Conservation (phyloP, 2,329 filamentous ascomycete genomes). For the Alternaria postmessia region DNA sequence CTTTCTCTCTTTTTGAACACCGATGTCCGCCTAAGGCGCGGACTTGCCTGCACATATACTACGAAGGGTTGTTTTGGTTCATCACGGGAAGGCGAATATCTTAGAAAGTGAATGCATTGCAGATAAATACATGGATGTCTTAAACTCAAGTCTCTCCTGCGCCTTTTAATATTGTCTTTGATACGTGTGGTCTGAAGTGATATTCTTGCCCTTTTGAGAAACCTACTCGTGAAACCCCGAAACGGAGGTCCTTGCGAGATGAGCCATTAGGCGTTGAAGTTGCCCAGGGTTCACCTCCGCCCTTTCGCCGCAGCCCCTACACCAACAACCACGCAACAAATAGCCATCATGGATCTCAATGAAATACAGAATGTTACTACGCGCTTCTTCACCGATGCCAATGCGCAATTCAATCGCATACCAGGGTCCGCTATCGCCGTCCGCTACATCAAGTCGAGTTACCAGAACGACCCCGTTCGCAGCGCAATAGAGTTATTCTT, state of each 20-base stretch:
- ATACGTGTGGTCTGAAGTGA: not conserved
- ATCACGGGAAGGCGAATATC: conserved; percentile 44
- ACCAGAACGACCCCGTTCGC: conserved; percentile 95
- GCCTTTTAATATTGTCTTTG: not conserved
- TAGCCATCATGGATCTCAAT: conserved; percentile 62
- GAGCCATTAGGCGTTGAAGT: conserved; percentile 16
- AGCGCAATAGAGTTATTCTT: conserved; percentile 93
- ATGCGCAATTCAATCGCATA: conserved; percentile 81
- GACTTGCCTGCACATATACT: conserved; percentile 48
- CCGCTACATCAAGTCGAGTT: conserved; percentile 95
- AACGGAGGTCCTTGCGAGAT: not conserved
- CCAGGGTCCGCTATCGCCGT: conserved; percentile 94
- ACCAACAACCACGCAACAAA: conserved; percentile 3
- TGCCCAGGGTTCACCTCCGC: conserved; percentile 30
- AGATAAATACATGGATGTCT: conserved; percentile 43
- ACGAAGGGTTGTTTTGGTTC: conserved; percentile 42
- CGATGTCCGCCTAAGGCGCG: conserved; percentile 30
- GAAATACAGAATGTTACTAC: conserved; percentile 63
- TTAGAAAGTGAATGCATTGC: conserved; percentile 50
- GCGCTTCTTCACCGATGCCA: conserved; percentile 63
- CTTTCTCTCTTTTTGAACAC: conserved; percentile 38
- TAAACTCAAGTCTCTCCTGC: not conserved
- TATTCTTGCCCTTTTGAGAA: not conserved
- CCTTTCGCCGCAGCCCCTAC: conserved; percentile 33
- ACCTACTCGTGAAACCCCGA: not conserved